These are phyloP conservation scores for Prunus mira DNA, from an alignment of 306 rosid species.

Conservation along the genomic window DNA sequence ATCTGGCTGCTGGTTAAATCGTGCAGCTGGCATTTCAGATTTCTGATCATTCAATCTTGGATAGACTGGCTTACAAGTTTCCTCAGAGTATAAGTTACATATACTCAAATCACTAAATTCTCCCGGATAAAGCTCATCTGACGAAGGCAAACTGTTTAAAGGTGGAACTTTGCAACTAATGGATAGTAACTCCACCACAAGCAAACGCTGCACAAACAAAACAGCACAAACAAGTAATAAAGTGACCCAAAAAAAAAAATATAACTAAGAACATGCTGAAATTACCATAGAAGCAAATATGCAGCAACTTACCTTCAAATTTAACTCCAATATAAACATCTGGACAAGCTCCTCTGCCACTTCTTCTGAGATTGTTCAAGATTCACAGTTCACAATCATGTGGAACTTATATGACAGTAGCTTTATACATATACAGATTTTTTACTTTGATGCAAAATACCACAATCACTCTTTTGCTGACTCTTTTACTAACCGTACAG, in stretches of 20 bases:
- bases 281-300: background rate
- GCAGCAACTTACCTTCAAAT: conserved; percentile 50
- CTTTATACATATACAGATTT: background rate
- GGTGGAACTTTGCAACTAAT: conserved; percentile 43
- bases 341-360: conserved; percentile 66
- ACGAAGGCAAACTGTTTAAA: conserved; percentile 46
- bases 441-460: background rate
- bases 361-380: conserved; percentile 51
- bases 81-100: conserved; percentile 46
- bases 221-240: conserved; percentile 5
- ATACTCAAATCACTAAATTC: conserved; percentile 60
- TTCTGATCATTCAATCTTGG: conserved; percentile 48
- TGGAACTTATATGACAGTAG: background rate
- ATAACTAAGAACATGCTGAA: background rate
- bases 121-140: conserved; percentile 68
- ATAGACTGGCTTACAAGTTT: conserved; percentile 41
- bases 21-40: conserved; percentile 29
- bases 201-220: conserved; percentile 49
- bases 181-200: conserved; percentile 54
- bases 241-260: background rate
- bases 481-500: background rate
- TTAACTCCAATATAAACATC: conserved; percentile 60
- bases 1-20: conserved; percentile 44
- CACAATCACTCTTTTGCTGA: background rate
- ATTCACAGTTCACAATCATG: background rate